These are phyloP conservation scores for Eimeria zaria DNA, from an alignment of 169 alveolate species.

Conservation along the genomic window DNA sequence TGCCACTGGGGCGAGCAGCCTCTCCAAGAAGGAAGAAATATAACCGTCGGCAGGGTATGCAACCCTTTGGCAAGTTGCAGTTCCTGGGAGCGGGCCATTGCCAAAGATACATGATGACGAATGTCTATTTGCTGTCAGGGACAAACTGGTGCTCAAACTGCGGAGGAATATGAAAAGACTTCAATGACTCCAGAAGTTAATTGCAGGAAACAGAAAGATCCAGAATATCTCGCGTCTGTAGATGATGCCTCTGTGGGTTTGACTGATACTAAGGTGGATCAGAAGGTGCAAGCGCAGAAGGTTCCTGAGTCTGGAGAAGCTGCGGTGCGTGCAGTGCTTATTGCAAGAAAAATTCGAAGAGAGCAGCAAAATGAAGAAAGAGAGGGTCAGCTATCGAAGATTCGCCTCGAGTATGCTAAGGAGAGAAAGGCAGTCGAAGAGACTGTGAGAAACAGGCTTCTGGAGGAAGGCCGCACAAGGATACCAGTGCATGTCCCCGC, in stretches of 20 bases:
- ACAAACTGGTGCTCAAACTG: not conserved
- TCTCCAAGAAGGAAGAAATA: not conserved
- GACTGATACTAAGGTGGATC: not conserved
- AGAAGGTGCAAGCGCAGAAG: slow-evolving; percentile 5
- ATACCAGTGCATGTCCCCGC: not conserved
- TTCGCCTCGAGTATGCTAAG: slow-evolving; percentile 30
- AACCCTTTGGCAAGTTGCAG: not conserved
- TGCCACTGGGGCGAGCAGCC: not conserved
- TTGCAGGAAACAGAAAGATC: not conserved
- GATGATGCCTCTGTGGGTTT: not conserved
- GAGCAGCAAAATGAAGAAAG: slow-evolving; percentile 4
- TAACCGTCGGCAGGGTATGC: not conserved
- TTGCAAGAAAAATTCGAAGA: slow-evolving; percentile 9
- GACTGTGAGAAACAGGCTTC: slow-evolving; percentile 7
- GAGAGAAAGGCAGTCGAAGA: slow-evolving; percentile 10
- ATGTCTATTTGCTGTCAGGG: not conserved
- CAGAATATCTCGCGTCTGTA: not conserved
- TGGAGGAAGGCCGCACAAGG: not conserved
- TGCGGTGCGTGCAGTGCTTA: slow-evolving; percentile 22
- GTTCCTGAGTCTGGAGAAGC: not conserved
- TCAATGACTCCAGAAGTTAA: not conserved
- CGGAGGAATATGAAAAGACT: not conserved
- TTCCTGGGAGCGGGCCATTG: not conserved
- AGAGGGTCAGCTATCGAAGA: not conserved
- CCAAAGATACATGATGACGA: not conserved